Evolutionary conservation across 345 rosid genomes (phyloP), one percentile per base, ranked within the genome.

Genomic region (Populus alba): DNA sequence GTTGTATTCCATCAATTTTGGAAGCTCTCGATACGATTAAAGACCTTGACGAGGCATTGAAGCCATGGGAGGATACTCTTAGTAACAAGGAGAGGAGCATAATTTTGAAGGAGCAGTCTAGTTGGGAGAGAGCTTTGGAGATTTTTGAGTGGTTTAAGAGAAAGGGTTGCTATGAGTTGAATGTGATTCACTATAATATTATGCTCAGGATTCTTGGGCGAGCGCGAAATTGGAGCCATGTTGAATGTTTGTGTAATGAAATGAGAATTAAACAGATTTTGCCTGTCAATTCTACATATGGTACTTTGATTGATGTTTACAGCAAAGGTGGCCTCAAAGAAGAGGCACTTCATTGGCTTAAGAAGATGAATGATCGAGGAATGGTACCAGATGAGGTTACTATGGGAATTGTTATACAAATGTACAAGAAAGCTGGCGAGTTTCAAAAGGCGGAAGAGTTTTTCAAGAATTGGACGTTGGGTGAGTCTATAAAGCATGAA

Each of bases 351-450:
- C 79, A 85, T 81, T 95, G 97, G 92, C 87, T 93, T 63, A 88
- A 91, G 79, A 92, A 61, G 89, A 92, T 93, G 99, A 90, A 81
- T 51, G 83, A 88, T 80, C 87, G 73, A 23, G 94, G 93, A 70
- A 85, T 95, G 86, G 88, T 84, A 72, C 98, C 97, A 3, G 98
- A 93, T 62, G 94, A 92, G 86, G 96, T 93, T 33, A 95, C 97
- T 0, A 92, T 87, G 80, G 98, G 95, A 8, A 86, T 83, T 43
- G 89, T 93, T 62, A 84, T 95, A 81, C 98, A 95, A 77, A 88
- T 96, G 97, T 92, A 88, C 77, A 96, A 96, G 87, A 96, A 88
- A 78, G 88, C 87, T 0, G 92, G 90, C 13, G 94, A 96, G 83
- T 91, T 93, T 86, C 87, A 62, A 8, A 88, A 91, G 75, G 98